Evolutionary conservation across 2,329 filamentous ascomycete species (phyloP), one percentile per base, ranked within the genome.

Genomic region (Diaporthe caulivora): DNA sequence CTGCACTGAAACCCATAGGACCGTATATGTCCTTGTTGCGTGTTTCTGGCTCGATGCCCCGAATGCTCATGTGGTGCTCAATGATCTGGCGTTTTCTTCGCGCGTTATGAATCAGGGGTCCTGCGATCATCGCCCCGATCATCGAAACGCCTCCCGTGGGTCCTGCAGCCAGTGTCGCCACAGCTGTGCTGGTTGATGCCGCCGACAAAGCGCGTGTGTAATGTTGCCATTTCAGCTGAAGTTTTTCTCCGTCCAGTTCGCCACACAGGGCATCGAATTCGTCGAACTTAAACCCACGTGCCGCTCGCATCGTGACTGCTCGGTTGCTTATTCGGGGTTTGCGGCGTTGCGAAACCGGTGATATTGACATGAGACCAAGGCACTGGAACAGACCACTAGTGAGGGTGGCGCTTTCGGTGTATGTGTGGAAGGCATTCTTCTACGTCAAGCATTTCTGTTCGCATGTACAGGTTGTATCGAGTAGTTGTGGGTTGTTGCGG

Each of bases 11-110:
- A 13, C 40, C 18, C n/a, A 58, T 55, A 13, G 68, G 68, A 0
- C 68, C 54, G 54, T 58, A 58, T 29, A 58, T 60, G 13, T 70
- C 68, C 51, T 58, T 70, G 31, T 60, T 60, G 24, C 53, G 68
- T 9, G 68, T 70, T 24, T 70, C 68, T 2, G 53, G 68, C 26
- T 15, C 29, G 18, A 47, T 15, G 8, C 68, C 68, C 34, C 11
- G 31, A 21, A 37, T 15, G 15, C 24, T 58, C 1, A 85, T 79
- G 29, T 84, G 82, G 7, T 76, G 78, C 70, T 84, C 82, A 68
- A 85, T 84, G 0, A 85, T 85, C 26, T 82, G 82, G 7, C 83
- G 79, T 72, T 86, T 85, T 74, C 82, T 84, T 1, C 83, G 79
- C 1, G 84, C 84, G 75, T 85, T 85, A 69, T 84, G 83, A 5